Conservation (phyloP, 768 basidiomycete genomes). For the Psilocybe sp. region DNA sequence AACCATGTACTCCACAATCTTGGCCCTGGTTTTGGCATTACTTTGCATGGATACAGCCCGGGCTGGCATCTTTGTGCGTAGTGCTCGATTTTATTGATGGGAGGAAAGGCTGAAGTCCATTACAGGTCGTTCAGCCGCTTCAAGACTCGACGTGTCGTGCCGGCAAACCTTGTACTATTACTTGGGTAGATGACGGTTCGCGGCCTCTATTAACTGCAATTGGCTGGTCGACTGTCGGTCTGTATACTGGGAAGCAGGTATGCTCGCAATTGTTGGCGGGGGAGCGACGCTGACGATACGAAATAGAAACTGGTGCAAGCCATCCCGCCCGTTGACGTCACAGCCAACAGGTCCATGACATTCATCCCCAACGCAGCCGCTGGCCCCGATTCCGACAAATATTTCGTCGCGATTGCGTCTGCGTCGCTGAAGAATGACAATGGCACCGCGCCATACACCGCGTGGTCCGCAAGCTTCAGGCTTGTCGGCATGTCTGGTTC, state of each 20-base stretch:
- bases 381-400: constrained; percentile 54
- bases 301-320: constrained; percentile 55
- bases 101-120: background rate
- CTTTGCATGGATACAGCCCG: constrained; percentile 21
- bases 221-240: constrained; percentile 49
- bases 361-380: constrained; percentile 61
- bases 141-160: constrained; percentile 45
- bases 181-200: constrained; percentile 65
- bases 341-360: constrained; percentile 38
- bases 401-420: constrained; percentile 61
- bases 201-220: constrained; percentile 46
- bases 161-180: constrained; percentile 49
- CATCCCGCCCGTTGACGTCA: constrained; percentile 54
- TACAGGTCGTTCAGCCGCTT: constrained; percentile 31
- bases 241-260: constrained; percentile 59
- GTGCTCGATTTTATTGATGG: background rate
- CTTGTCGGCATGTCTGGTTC: constrained; percentile 54
- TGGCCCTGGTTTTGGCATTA: constrained; percentile 14
- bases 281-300: constrained; percentile 1
- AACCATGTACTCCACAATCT: constrained; percentile 14
- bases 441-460: constrained; percentile 26
- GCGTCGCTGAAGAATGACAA: constrained; percentile 24
- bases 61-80: constrained; percentile 42
- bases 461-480: constrained; percentile 56
- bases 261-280: constrained; percentile 14